These are phyloP conservation scores for Boletus vinaceobasis DNA, from an alignment of 768 basidiomycete genomes.

Conservation along the genomic window DNA sequence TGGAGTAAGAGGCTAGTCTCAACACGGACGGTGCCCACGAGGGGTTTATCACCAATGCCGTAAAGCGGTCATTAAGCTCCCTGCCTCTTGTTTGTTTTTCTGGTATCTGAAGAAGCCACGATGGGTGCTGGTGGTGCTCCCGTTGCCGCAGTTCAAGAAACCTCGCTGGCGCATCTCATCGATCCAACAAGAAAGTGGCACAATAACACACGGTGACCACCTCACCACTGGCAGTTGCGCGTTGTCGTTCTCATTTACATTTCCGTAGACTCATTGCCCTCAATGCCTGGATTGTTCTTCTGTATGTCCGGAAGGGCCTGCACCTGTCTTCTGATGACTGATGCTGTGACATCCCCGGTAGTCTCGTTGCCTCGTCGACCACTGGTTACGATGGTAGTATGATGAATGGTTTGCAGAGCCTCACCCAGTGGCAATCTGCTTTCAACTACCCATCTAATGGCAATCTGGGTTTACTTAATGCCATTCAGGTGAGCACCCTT, in stretches of 20 bases:
- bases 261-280: constrained; percentile 51
- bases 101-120: constrained; percentile 3
- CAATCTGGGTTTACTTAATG: constrained; percentile 64
- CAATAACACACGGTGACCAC: constrained; percentile 62
- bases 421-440: constrained; percentile 60
- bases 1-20: not conserved
- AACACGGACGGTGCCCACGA: not conserved
- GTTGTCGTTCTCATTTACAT: not conserved
- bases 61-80: not conserved
- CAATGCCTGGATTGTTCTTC: constrained; percentile 67
- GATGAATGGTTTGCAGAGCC: constrained; percentile 77
- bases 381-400: constrained; percentile 76
- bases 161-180: constrained; percentile 51
- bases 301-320: constrained; percentile 39
- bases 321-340: not conserved
- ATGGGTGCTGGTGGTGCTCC: constrained; percentile 57
- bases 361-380: constrained; percentile 70
- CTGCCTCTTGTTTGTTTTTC: constrained; percentile 7
- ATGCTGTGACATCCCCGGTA: constrained; percentile 17
- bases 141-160: constrained; percentile 18
- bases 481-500: constrained; percentile 53
- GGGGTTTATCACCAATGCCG: not conserved
- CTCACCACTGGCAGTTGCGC: not conserved
- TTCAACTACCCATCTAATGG: constrained; percentile 56
- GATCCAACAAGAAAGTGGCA: constrained; percentile 71